Percentiles rank a stretch among this genome's conserved stretches.
phyloP scores from a whole-genome alignment of 2,329 filamentous ascomycete species.

The Clarireedia hainanense region DNA sequence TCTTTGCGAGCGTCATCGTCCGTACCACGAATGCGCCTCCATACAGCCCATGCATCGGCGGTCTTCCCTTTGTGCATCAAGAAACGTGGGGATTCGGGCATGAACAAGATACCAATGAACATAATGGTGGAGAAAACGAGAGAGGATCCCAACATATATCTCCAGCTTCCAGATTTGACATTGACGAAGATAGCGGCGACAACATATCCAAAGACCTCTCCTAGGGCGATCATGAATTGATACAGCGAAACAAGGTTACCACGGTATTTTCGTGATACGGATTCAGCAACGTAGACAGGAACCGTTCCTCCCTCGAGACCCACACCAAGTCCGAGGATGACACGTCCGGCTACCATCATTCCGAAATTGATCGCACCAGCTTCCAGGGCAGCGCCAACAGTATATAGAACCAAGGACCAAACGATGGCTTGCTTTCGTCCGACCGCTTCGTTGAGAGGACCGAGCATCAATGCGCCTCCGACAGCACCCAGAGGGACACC shows the following conservation, averaged over 20 bases:
- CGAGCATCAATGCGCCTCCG: constrained; percentile 59
- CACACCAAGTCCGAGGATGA: constrained; percentile 63
- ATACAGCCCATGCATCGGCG: constrained; percentile 57
- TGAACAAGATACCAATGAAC: constrained; percentile 58
- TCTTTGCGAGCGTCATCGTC: constrained; percentile 54
- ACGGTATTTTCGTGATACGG: constrained; percentile 56
- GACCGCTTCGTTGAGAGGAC: constrained; percentile 58
- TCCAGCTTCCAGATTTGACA: constrained; percentile 59
- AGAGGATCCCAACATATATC: constrained; percentile 66
- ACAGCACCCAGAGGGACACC: constrained; percentile 67
- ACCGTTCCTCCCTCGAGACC: constrained; percentile 69
- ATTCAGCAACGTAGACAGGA: constrained; percentile 67
- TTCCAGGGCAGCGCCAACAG: constrained; percentile 59
- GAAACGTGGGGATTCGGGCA: constrained; percentile 62
- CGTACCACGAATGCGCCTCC: constrained; percentile 63
- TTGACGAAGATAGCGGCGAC: constrained; percentile 65
- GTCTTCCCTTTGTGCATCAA: constrained; percentile 59
- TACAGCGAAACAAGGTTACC: constrained; percentile 69
- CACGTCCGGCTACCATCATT: constrained; percentile 62
- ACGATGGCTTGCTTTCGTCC: constrained; percentile 63
- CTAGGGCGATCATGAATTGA: constrained; percentile 69
- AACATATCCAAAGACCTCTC: constrained; percentile 66
- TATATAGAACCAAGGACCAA: constrained; percentile 61
- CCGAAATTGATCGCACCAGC: constrained; percentile 61
- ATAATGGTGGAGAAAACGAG: constrained; percentile 61